Percentiles rank a stretch among this genome's conserved stretches.
phyloP scores from a whole-genome alignment of 108 stramenopile genomes.

The Seminavis robusta region DNA sequence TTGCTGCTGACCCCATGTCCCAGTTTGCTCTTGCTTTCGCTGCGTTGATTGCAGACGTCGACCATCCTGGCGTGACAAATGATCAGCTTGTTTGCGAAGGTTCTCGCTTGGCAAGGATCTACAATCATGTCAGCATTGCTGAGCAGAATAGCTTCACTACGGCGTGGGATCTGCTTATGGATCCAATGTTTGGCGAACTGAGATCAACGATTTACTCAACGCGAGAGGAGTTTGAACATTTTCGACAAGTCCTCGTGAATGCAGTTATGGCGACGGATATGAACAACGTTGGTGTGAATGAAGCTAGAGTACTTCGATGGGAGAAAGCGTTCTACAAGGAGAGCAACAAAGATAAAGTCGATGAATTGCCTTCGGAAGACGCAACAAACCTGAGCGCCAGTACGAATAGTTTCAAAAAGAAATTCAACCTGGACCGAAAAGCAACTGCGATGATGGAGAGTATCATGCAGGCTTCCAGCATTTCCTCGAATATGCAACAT shows the following conservation, averaged over 20 bases:
- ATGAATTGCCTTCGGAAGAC: too few species aligned
- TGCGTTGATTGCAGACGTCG: conserved; percentile 43
- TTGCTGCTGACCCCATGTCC: conserved; percentile 32
- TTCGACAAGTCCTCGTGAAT: conserved; percentile 37
- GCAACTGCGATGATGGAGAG: conserved; percentile 9
- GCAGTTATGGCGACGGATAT: conserved; percentile 30
- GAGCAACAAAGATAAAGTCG: too few species aligned
- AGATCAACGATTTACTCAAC: conserved; percentile 24
- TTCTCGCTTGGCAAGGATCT: conserved; percentile 15
- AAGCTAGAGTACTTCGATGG: too few species aligned
- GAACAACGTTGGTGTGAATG: too few species aligned
- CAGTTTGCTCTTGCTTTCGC: conserved; percentile 40
- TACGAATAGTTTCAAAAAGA: too few species aligned
- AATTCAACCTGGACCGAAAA: conserved; percentile 5
- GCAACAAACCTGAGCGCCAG: too few species aligned
- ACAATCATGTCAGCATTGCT: conserved; percentile 31
- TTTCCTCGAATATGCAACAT: too few species aligned
- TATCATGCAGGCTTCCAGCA: conserved; percentile 27
- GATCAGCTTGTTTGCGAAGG: conserved; percentile 35
- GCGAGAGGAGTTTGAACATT: conserved; percentile 14
- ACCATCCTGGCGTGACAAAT: conserved; percentile 42
- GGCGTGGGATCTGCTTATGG: conserved; percentile 39
- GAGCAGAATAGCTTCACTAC: conserved; percentile 37
- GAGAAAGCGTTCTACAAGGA: too few species aligned
- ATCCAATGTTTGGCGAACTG: conserved; percentile 20